Conservation (phyloP, 2,329 filamentous ascomycete genomes). For the Tolypocladium sp. region DNA sequence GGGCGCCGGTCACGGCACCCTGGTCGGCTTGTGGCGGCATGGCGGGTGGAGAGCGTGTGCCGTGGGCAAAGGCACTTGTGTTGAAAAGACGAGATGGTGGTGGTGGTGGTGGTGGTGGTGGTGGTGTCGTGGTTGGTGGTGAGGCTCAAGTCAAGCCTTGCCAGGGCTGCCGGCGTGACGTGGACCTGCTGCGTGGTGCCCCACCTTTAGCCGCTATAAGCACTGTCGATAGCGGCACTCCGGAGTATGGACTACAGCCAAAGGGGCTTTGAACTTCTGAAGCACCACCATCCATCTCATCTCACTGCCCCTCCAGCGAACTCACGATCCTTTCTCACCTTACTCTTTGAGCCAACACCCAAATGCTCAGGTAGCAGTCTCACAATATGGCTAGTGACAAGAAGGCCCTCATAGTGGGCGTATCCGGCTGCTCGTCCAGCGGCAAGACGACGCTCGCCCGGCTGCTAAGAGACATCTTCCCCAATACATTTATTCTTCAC, state of each 20-base stretch:
- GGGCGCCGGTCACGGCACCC: constrained; percentile 42
- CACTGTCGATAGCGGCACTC: not conserved
- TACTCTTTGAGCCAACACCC: not conserved
- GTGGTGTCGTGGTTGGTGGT: not conserved
- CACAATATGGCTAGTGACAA: constrained; percentile 19
- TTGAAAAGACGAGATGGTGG: not conserved
- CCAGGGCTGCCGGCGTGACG: not conserved
- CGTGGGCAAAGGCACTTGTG: not conserved
- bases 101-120: not conserved
- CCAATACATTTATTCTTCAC: constrained; percentile 73
- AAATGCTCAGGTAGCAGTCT: not conserved
- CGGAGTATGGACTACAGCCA: no score
- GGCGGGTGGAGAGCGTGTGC: constrained; percentile 2
- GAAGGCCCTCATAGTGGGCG: constrained; percentile 59
- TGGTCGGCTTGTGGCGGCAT: constrained; percentile 24
- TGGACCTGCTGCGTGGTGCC: not conserved
- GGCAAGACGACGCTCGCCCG: constrained; percentile 92
- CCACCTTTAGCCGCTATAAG: not conserved
- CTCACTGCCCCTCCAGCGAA: not conserved
- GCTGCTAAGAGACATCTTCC: constrained; percentile 74
- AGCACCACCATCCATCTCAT: not conserved
- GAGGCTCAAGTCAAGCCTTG: not conserved
- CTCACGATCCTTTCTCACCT: not conserved
- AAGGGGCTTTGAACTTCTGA: no score
- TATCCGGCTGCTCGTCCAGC: constrained; percentile 85